phyloP scores from a whole-genome alignment of 495 filamentous ascomycete species.

The Parathielavia appendiculata region DNA sequence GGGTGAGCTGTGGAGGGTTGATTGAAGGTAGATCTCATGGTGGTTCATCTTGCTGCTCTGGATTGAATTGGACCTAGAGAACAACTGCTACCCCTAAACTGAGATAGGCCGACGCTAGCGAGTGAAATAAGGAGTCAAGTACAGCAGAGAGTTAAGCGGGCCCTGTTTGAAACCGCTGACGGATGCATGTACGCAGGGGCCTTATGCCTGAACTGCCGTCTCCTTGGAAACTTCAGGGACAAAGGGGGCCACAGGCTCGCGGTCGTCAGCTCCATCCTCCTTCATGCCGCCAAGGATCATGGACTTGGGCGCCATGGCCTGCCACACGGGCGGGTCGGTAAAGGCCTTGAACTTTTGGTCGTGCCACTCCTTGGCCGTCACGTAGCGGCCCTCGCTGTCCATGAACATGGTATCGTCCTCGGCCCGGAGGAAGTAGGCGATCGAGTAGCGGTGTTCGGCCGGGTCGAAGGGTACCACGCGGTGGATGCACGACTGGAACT shows the following conservation, averaged over 20 bases:
- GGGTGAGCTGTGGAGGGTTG: slow-evolving; percentile 24
- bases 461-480: slow-evolving; percentile 49
- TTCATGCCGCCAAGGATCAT: slow-evolving; percentile 45
- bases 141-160: too few relatives aligned
- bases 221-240: not conserved
- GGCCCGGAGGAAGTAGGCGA: slow-evolving; percentile 54
- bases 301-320: slow-evolving; percentile 40
- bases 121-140: too few relatives aligned
- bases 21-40: not conserved
- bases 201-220: not conserved
- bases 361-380: slow-evolving; percentile 51
- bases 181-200: too few relatives aligned
- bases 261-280: slow-evolving; percentile 38
- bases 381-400: slow-evolving; percentile 45
- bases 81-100: too few relatives aligned
- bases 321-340: slow-evolving; percentile 42
- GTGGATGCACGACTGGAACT: slow-evolving; percentile 52
- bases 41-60: too few relatives aligned
- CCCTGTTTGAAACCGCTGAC: slow-evolving; percentile 38
- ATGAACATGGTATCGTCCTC: slow-evolving; percentile 50
- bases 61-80: too few relatives aligned
- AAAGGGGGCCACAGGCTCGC: slow-evolving; percentile 13
- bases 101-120: too few relatives aligned
- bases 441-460: slow-evolving; percentile 50
- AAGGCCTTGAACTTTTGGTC: slow-evolving; percentile 54